Percentiles rank a stretch among this genome's conserved stretches.
These are phyloP conservation scores for Nothophoma quercina DNA, from an alignment of 2,329 filamentous ascomycete species.

Conservation along the genomic window DNA sequence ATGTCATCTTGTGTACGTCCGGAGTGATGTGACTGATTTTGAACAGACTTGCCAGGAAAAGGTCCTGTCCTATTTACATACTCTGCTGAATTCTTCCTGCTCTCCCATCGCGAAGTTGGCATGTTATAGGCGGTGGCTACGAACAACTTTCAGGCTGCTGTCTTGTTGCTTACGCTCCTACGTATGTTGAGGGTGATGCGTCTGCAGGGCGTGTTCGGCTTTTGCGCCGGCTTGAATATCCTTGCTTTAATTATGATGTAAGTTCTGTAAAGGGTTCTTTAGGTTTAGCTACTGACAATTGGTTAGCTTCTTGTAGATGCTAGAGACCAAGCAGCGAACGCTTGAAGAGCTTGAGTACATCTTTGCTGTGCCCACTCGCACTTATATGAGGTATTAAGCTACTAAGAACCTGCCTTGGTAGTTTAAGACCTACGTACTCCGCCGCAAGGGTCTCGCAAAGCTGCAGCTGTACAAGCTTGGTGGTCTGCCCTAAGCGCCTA, in stretches of 20 bases:
- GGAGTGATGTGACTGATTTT: not conserved
- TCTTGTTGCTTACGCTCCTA: slow-evolving; percentile 70
- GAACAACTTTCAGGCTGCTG: slow-evolving; percentile 65
- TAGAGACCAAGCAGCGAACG: slow-evolving; percentile 58
- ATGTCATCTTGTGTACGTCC: no score
- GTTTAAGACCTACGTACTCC: slow-evolving; percentile 55
- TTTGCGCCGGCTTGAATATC: slow-evolving; percentile 68
- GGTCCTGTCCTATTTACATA: slow-evolving; percentile 57
- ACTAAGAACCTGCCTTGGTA: slow-evolving; percentile 53
- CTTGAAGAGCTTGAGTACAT: slow-evolving; percentile 61
- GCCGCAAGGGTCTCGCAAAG: slow-evolving; percentile 45
- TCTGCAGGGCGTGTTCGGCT: slow-evolving; percentile 64
- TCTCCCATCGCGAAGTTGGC: slow-evolving; percentile 74
- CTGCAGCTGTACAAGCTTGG: slow-evolving; percentile 51
- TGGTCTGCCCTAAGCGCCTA: slow-evolving; percentile 22
- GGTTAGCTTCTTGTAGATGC: slow-evolving; percentile 61
- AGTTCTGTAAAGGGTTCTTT: not conserved
- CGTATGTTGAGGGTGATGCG: slow-evolving; percentile 61
- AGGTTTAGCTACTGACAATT: slow-evolving; percentile 7
- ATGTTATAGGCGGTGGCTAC: slow-evolving; percentile 75
- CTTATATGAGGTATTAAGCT: slow-evolving; percentile 49
- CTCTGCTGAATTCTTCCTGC: slow-evolving; percentile 69
- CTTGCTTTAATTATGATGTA: slow-evolving; percentile 67
- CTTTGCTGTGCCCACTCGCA: slow-evolving; percentile 55
- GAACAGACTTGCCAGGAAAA: slow-evolving; percentile 44